Percentiles rank a stretch among this genome's conserved stretches.
Conservation (phyloP, 805 yeast genomes). For the Schwanniomyces vanrijiae region DNA sequence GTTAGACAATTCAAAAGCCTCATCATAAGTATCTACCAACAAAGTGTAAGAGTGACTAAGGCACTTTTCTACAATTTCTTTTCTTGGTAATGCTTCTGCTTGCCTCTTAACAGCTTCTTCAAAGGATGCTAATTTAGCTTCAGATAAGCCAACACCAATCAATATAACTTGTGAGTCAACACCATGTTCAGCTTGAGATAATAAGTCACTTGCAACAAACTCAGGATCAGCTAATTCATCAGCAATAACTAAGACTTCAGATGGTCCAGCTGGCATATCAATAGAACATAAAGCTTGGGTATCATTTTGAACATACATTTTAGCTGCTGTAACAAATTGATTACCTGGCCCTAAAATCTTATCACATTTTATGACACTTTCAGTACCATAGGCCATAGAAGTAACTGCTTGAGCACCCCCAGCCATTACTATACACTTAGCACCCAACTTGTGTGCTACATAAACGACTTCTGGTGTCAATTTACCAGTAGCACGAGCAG, state of each 20-base stretch:
- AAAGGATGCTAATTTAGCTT: constrained; percentile 59
- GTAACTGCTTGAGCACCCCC: constrained; percentile 99
- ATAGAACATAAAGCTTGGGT: constrained; percentile 92
- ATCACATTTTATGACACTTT: constrained; percentile 87
- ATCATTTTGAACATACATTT: constrained; percentile 95
- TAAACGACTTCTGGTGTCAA: constrained; percentile 96
- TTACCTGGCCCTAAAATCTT: constrained; percentile 98
- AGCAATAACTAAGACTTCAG: constrained; percentile 95
- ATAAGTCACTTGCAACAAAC: constrained; percentile 93
- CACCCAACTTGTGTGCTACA: constrained; percentile 95
- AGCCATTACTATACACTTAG: constrained; percentile 84
- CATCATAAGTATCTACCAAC: constrained; percentile 63
- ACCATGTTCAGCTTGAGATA: constrained; percentile 99
- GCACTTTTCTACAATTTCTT: constrained; percentile 88
- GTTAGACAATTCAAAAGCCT: constrained; percentile 87
- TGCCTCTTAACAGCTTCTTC: constrained; percentile 84
- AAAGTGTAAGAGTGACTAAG: constrained; percentile 88
- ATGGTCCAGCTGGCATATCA: constrained; percentile 99
- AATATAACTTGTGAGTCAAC: constrained; percentile 95
- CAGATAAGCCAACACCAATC: constrained; percentile 72
- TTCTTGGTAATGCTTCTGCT: constrained; percentile 84
- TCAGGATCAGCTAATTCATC: constrained; percentile 88
- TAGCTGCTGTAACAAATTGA: constrained; percentile 98
- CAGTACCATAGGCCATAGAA: constrained; percentile 98
- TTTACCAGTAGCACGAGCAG: constrained; percentile 82